Conservation (phyloP, 129 eudicot species). For the Tagetes patula region DNA sequence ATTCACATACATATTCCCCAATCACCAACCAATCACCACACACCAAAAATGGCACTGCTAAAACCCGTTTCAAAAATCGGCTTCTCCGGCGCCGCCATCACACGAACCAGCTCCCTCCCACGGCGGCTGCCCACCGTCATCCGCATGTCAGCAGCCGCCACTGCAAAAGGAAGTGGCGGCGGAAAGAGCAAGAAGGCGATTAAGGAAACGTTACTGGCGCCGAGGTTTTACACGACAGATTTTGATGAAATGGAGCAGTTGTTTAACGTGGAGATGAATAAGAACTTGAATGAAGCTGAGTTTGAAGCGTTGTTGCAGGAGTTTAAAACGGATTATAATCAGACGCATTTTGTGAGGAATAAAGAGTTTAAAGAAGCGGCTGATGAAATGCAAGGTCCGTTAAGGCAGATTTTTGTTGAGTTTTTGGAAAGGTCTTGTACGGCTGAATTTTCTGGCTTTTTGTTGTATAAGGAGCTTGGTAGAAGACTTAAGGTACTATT, state of each 20-base stretch:
- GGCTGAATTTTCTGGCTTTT: conserved; percentile 96
- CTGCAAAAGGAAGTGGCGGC: conserved; percentile 17
- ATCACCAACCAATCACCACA: conserved; percentile 13
- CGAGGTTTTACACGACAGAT: conserved; percentile 94
- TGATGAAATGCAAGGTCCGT: conserved; percentile 76
- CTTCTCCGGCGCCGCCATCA: conserved; percentile 28
- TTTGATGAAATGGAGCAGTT: conserved; percentile 97
- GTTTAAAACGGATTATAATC: conserved; percentile 93
- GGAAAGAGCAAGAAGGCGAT: conserved; percentile 54
- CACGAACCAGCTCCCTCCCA: conserved; percentile 30
- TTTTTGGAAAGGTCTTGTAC: conserved; percentile 98
- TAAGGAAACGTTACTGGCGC: conserved; percentile 76
- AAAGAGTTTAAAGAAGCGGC: conserved; percentile 97
- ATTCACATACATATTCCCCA: conserved; percentile 1
- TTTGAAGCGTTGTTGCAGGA: conserved; percentile 89
- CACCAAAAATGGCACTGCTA: conserved; percentile 63
- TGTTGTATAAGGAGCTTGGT: conserved; percentile 95
- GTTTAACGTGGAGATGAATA: conserved; percentile 86
- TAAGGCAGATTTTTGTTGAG: conserved; percentile 87
- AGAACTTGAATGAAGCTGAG: conserved; percentile 83
- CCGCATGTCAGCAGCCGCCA: conserved; percentile 37
- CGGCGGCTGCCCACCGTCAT: conserved; percentile 36
- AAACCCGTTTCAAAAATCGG: conserved; percentile 70
- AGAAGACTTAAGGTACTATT: conserved; percentile 87
- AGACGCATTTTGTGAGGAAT: conserved; percentile 96